Base-by-base conservation (phyloP, 2,329 filamentous ascomycete species). In the Sporothrix dimorphospora region DNA sequence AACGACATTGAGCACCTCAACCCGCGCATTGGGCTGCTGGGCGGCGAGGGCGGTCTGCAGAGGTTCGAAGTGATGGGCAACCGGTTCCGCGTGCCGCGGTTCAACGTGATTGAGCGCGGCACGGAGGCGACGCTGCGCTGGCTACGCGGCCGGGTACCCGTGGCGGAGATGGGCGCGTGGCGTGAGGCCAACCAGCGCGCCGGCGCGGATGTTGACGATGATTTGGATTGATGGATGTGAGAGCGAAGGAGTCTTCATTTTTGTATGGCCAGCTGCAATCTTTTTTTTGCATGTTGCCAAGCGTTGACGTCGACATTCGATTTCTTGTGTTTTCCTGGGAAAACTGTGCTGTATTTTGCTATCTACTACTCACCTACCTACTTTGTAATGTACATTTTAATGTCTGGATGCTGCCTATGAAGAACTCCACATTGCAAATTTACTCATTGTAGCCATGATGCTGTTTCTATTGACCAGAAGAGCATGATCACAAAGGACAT, bases 1-100 rank as follows among this genome's bases (percentile, higher is more conserved):
- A 98, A 98, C 78, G 91, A 95, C 68, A 93, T 98, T 74, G 88
- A 88, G n/a, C 88, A 89, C 63, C 83, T 98, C 16, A 93, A 96
- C 73, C 92, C 94, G 0, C 89, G 91, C 8, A 86, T 98, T 12
- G 95, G 95, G 0, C 83, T 97, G 14, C 84, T 97, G 0, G 90
- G 91, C 30, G 91, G 90, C 1, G 84, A 80, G 4, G 85, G 85
- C 1, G 82, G 89, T 77, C 74, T 89, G 82, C 83, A 92, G 85
- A 81, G 87, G 70, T 83, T 98, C 11, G 91, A 97, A 65, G 91
- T 97, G 4, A 88, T 88, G 38, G 94, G 94, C 0, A 98, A 98
- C 79, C 87, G 90, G 42, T 98, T 98, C 82, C 87, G 93, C 42
- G 94, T 98, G 42, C 95, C 95, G 0, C 89, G 92, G 72, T 94